Evolutionary conservation across 768 basidiomycete species (phyloP).

Genomic region (Leccinum sublutescens): DNA sequence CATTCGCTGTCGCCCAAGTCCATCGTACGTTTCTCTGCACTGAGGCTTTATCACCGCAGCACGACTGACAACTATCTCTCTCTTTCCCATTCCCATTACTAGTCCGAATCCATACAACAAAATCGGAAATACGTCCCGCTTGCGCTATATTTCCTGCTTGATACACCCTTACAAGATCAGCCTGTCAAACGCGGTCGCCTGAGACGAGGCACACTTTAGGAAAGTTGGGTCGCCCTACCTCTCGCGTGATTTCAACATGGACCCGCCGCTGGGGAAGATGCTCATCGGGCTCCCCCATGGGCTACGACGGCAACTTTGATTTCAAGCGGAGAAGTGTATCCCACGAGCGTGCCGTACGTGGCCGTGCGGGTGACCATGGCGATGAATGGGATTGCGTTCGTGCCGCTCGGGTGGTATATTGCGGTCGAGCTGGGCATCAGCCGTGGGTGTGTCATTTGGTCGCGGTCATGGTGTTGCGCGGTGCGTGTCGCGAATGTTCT

Average conservation of each 20-base stretch:
- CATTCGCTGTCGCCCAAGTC: constrained; percentile 66
- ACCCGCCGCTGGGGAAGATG: constrained; percentile 99
- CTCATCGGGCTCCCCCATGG: constrained; percentile 93
- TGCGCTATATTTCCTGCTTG: constrained; percentile 86
- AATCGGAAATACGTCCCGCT: constrained; percentile 78
- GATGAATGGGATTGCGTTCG: constrained; percentile 91
- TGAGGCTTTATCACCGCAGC: constrained; percentile 5
- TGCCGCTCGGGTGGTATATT: constrained; percentile 96
- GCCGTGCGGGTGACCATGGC: constrained; percentile 96
- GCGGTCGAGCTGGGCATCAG: constrained; percentile 93
- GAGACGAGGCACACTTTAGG: constrained; percentile 99
- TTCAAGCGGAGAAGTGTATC: constrained; percentile 88
- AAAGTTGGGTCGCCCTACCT: constrained; percentile 99
- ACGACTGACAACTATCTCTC: constrained; percentile 7
- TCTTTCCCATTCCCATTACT: too few species aligned
- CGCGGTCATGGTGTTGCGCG: constrained; percentile 89
- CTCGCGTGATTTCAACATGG: constrained; percentile 98
- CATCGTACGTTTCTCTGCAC: constrained; percentile 41
- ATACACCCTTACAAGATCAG: constrained; percentile 95
- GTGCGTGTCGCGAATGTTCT: constrained; percentile 43
- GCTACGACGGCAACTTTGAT: constrained; percentile 90
- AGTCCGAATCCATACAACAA: constrained; percentile 78
- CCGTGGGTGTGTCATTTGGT: constrained; percentile 86
- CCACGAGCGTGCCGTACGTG: constrained; percentile 82
- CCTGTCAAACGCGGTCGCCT: constrained; percentile 79